These are phyloP conservation scores for Pichia inconspicua DNA, from an alignment of 1,139 yeast genomes.

Conservation along the genomic window DNA sequence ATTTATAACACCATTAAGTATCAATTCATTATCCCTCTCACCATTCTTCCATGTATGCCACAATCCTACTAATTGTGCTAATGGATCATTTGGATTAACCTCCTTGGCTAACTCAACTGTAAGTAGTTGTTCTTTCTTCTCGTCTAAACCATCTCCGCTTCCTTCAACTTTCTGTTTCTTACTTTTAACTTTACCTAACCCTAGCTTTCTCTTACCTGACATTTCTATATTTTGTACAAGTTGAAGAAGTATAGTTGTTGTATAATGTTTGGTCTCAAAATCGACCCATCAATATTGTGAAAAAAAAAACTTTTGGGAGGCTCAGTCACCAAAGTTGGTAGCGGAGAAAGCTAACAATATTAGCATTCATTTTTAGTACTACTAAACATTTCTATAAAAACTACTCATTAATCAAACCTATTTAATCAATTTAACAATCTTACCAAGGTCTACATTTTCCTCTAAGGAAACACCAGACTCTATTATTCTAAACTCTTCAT, in stretches of 20 bases:
- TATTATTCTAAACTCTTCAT: conserved; percentile 32
- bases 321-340: too few relatives aligned
- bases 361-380: too few relatives aligned
- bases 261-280: too few relatives aligned
- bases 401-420: not conserved
- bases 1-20: conserved; percentile 79
- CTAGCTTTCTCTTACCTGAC: conserved; percentile 60
- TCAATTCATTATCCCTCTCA: conserved; percentile 51
- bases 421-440: conserved; percentile 34
- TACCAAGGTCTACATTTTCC: conserved; percentile 77
- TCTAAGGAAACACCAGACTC: conserved; percentile 49
- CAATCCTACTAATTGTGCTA: conserved; percentile 70
- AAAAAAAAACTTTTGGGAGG: too few relatives aligned
- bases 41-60: conserved; percentile 54
- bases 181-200: conserved; percentile 57
- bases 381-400: too few relatives aligned
- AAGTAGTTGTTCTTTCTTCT: conserved; percentile 30
- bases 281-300: not conserved
- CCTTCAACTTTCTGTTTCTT: conserved; percentile 33
- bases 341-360: too few relatives aligned
- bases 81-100: conserved; percentile 68
- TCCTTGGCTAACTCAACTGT: conserved; percentile 66
- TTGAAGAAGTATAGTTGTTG: not conserved
- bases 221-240: not conserved
- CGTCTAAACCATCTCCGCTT: conserved; percentile 9